A percentile compares a stretch with the other conserved stretches of the same genome.
These are phyloP conservation scores for Epichloe gansuensis DNA, from an alignment of 2,329 filamentous ascomycete genomes.

Conservation along the genomic window DNA sequence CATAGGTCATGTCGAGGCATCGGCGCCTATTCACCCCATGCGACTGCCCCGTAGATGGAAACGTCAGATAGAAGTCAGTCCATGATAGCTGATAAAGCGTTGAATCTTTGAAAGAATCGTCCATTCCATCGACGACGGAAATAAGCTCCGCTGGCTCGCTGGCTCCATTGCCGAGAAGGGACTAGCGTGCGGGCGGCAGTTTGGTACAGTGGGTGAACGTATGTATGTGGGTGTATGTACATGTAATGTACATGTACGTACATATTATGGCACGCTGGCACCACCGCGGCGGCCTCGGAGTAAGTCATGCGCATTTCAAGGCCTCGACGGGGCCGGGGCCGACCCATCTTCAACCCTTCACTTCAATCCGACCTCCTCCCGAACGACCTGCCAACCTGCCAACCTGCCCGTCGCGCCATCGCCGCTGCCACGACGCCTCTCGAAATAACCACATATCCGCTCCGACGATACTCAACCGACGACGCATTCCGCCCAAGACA, in stretches of 20 bases:
- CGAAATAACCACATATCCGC: not conserved
- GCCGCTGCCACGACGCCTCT: not conserved
- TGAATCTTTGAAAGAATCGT: not conserved
- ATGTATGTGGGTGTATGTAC: too few species aligned
- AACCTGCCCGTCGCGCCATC: not conserved
- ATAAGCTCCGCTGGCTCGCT: not conserved
- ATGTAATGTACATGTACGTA: not conserved
- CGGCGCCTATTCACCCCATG: too few species aligned
- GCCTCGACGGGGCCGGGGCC: not conserved
- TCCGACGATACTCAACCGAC: not conserved
- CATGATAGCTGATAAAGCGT: too few species aligned
- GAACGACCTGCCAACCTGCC: not conserved
- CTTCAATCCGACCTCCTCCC: not conserved
- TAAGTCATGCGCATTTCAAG: not conserved
- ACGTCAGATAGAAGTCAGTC: too few species aligned
- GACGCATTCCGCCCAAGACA: not conserved
- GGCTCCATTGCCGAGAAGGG: not conserved
- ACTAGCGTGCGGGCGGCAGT: constrained; percentile 2
- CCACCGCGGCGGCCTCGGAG: not conserved
- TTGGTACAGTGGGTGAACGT: not conserved
- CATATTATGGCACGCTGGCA: not conserved
- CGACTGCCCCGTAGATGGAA: too few species aligned
- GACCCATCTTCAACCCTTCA: constrained; percentile 2
- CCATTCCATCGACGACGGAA: too few species aligned
- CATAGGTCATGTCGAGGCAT: too few species aligned